Evolutionary conservation across 495 filamentous ascomycete genomes (phyloP), one percentile per base, ranked within the genome.

Genomic region (Monascus purpureus): DNA sequence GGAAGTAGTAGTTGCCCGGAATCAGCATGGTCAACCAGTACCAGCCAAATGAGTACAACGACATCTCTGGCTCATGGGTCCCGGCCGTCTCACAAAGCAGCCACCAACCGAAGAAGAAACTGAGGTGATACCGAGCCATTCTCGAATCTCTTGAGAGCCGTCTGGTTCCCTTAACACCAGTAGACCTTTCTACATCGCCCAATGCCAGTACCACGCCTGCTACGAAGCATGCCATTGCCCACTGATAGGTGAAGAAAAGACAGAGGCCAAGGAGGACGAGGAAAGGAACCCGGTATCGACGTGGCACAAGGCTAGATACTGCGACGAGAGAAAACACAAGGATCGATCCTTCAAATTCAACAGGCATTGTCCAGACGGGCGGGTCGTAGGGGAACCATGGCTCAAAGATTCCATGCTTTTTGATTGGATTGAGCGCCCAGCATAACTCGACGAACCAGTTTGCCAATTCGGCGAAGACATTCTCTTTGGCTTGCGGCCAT

Each of bases 181-280:
- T 4, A 5, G 4, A 4, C 20, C 20, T 9, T 22, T 23, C 17
- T 8, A 2, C 17, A 1, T 37, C 33, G 18, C 28, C 8, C 11
- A 26, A 6, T 16, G 33, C 8, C 17, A 40, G 32, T 1, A 25
- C 16, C 5, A 36, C 13, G 13, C 37, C 37, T n/a, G 8, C 32
- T 6, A 40, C 20, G 26, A 40, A 40, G 23, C 37, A 40, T 1
- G 33, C 32, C 37, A 40, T 40, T 23, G 37, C 26, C 37, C 37
- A 40, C 25, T 35, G 17, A 13, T 22, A 18, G 30, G 19, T 12
- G 6, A 23, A 23, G 13, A 40, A 25, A 14, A 40, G 26, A 15
- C 28, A 9, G 24, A 37, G 6, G 11, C 18, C 25, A 9, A 17
- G 11, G 17, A 39, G 11, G 19, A 13, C 23, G n/a, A 36, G 15